Evolutionary conservation across 179 eudicot genomes (phyloP), one percentile per base, ranked within the genome.

Genomic region (Vitellaria paradoxa): DNA sequence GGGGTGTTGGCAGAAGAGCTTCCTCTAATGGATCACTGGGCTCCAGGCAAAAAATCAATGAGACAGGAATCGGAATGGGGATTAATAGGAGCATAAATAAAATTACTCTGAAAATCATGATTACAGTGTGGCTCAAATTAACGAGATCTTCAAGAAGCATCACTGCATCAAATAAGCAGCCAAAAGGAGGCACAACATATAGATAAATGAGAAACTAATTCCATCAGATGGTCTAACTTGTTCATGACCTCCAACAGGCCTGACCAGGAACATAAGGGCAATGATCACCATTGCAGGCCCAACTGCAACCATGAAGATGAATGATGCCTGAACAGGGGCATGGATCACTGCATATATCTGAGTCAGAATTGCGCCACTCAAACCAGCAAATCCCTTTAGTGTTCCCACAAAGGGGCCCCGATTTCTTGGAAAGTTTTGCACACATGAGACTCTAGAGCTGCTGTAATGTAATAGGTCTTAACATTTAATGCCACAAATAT

Each of bases 241-340:
- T 78, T 86, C 82, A 81, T 94, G 98, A 53, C 98, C 98, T 70
- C 91, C 89, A 17, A 94, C 98, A 9, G 97, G 97, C 68, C 94
- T 83, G 56, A 94, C 82, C 59, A 94, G 77, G 87, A 89, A 94
- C 96, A 94, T 92, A 23, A 94, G 86, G 55, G 93, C 82, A 50
- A 94, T 81, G 62, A 84, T 84, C 26, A 91, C 94, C 91, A 92
- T 88, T n/a, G 94, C 76, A 15, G 98, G 98, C 66, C 97, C 97
- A 68, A 94, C 96, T 12, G 98, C 97, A 65, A 94, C 84, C 98
- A 94, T 94, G 82, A 90, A 92, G 78, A 94, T 85, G 50, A 94
- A 90, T 10, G 98, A 94, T 49, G 97, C 93, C 17, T 88, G 88
- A 82, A 89, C 93, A 12, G 97, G 95, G 68, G 87, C 74, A 56